These are phyloP conservation scores for Cercospora sesami DNA, from an alignment of 2,329 filamentous ascomycete species.

Conservation along the genomic window DNA sequence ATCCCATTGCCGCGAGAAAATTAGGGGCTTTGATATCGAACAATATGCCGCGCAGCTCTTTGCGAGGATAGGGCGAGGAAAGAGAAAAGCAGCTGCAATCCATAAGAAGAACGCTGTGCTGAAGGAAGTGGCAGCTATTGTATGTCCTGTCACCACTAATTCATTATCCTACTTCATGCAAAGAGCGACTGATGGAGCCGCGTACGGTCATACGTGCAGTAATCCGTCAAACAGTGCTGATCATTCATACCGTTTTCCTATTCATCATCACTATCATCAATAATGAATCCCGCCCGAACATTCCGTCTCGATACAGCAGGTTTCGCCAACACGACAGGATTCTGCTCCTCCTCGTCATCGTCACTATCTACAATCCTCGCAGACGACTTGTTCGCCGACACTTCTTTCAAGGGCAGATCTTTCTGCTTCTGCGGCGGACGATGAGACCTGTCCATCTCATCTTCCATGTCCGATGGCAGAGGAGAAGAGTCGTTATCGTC, in stretches of 20 bases:
- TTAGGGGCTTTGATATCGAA: neutral
- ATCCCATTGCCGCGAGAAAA: neutral
- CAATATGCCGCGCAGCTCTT: neutral
- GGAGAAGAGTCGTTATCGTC: slow-evolving; percentile 18
- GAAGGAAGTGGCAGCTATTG: neutral
- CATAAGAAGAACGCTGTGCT: neutral
- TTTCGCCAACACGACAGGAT: slow-evolving; percentile 37
- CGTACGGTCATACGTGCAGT: neutral
- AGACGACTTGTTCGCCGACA: slow-evolving; percentile 42
- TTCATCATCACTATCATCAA: slow-evolving; percentile 43
- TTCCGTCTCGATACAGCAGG: slow-evolving; percentile 37
- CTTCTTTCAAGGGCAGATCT: slow-evolving; percentile 24
- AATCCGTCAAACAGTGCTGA: neutral
- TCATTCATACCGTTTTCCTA: neutral
- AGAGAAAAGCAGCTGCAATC: neutral
- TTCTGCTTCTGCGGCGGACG: slow-evolving; percentile 3
- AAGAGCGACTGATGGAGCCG: neutral
- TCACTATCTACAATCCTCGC: slow-evolving; percentile 42
- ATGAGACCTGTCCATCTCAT: slow-evolving; percentile 19
- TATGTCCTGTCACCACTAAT: neutral
- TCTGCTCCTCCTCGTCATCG: slow-evolving; percentile 43
- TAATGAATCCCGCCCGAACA: slow-evolving; percentile 46
- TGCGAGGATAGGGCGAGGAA: neutral
- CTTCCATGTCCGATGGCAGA: slow-evolving; percentile 20
- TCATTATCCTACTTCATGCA: neutral